Percentiles rank a stretch among this genome's conserved stretches.
phyloP scores from a whole-genome alignment of 257 asterid genomes.

The Petrea volubilis region DNA sequence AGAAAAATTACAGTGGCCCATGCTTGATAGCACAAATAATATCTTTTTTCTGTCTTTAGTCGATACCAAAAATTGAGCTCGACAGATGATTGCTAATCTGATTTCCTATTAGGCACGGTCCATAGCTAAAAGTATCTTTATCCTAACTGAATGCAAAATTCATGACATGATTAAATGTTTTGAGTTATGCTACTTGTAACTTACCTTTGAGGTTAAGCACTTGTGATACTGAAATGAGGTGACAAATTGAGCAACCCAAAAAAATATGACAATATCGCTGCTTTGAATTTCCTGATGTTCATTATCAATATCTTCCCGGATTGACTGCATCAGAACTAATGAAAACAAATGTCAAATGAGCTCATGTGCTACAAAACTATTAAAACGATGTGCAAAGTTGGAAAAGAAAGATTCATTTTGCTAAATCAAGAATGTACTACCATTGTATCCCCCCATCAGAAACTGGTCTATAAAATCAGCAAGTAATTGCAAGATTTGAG shows the following conservation, averaged over 20 bases:
- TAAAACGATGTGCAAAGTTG: conserved; percentile 9
- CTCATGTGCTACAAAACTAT: conserved; percentile 20
- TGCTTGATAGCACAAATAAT: not conserved
- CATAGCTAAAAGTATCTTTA: not conserved
- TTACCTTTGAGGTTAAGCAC: conserved; percentile 59
- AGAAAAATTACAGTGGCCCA: not conserved
- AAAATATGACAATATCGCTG: conserved; percentile 68
- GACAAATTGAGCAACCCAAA: conserved; percentile 80
- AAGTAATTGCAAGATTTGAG: conserved; percentile 54
- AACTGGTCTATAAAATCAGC: conserved; percentile 72
- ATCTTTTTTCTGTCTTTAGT: not conserved
- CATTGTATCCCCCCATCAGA: conserved; percentile 84
- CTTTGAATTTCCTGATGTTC: conserved; percentile 76
- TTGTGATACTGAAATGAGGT: conserved; percentile 85
- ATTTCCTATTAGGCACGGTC: not conserved
- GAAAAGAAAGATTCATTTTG: conserved; percentile 4
- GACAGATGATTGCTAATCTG: not conserved
- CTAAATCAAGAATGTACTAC: conserved; percentile 37
- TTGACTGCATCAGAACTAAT: conserved; percentile 80
- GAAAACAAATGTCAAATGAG: conserved; percentile 25
- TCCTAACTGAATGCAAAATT: conserved; percentile 4
- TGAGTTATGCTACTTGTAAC: conserved; percentile 13
- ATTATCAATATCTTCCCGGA: conserved; percentile 81
- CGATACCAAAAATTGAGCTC: not conserved
- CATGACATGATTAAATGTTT: not conserved